phyloP scores from a whole-genome alignment of 2,329 filamentous ascomycete genomes.

The Colletotrichum brevisporum region DNA sequence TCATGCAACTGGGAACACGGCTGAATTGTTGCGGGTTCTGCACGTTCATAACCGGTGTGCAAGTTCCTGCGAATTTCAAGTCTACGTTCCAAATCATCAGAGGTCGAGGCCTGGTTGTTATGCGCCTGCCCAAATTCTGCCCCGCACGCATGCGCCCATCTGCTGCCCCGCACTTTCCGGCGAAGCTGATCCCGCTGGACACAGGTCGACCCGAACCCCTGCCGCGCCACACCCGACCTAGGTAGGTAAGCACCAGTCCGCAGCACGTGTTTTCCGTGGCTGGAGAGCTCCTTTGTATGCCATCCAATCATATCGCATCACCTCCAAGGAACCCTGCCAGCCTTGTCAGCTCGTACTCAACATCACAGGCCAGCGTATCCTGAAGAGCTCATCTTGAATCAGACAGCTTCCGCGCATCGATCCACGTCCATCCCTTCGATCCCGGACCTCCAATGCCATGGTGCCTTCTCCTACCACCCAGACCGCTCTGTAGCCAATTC shows the following conservation, averaged over 20 bases:
- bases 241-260: not conserved
- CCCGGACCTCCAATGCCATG: conserved; percentile 20
- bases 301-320: conserved; percentile 33
- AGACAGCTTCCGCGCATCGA: conserved; percentile 3
- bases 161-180: conserved; percentile 28
- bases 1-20: not conserved
- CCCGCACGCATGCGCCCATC: conserved; percentile 34
- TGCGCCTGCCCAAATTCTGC: conserved; percentile 19
- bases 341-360: conserved; percentile 8
- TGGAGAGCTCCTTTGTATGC: not conserved
- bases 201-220: conserved; percentile 13
- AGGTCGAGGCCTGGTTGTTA: not conserved
- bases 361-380: conserved; percentile 27
- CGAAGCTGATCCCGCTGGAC: no score
- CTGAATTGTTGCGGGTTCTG: conserved; percentile 20
- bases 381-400: conserved; percentile 16
- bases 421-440: not conserved
- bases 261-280: conserved; percentile 16
- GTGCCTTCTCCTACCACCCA: conserved; percentile 4
- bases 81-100: not conserved
- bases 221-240: conserved; percentile 25
- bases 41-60: conserved; percentile 25
- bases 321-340: conserved; percentile 19
- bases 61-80: not conserved
- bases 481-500: conserved; percentile 38